phyloP scores from a whole-genome alignment of 305 asterid genomes.

The Solanum hybrid region DNA sequence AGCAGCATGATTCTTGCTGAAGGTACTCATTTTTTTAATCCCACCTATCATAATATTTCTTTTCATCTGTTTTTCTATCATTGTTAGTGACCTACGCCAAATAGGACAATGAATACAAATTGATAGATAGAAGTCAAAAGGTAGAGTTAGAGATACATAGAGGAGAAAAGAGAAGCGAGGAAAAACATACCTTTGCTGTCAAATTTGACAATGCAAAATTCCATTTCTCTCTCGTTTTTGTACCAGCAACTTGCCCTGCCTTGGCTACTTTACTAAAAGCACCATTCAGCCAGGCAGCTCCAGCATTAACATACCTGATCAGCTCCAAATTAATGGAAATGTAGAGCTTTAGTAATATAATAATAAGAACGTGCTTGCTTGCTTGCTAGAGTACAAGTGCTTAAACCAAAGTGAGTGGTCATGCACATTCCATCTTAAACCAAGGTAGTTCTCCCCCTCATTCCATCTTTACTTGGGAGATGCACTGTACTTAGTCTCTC shows the following conservation, averaged over 20 bases:
- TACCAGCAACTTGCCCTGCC: slow-evolving; percentile 82
- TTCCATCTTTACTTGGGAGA: neutral
- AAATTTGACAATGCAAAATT: slow-evolving; percentile 67
- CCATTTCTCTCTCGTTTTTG: slow-evolving; percentile 92
- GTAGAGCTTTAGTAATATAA: neutral
- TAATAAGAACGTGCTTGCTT: neutral
- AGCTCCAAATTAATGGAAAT: slow-evolving; percentile 6
- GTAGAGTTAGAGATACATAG: neutral
- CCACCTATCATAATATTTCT: neutral
- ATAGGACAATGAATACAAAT: neutral
- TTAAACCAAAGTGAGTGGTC: neutral
- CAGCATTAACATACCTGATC: slow-evolving; percentile 87
- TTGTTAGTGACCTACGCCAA: neutral
- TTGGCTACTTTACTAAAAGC: slow-evolving; percentile 79
- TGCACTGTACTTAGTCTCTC: neutral
- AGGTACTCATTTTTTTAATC: neutral
- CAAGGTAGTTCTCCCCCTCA: neutral
- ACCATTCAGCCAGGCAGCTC: slow-evolving; percentile 90
- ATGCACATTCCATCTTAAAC: neutral
- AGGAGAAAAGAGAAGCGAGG: neutral
- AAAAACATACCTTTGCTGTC: slow-evolving; percentile 56
- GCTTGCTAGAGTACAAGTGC: neutral
- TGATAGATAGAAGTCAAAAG: neutral
- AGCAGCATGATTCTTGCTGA: neutral
- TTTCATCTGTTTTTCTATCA: neutral